Base-by-base conservation (phyloP, 2,329 filamentous ascomycete genomes). In the Trichoderma koningiopsis region DNA sequence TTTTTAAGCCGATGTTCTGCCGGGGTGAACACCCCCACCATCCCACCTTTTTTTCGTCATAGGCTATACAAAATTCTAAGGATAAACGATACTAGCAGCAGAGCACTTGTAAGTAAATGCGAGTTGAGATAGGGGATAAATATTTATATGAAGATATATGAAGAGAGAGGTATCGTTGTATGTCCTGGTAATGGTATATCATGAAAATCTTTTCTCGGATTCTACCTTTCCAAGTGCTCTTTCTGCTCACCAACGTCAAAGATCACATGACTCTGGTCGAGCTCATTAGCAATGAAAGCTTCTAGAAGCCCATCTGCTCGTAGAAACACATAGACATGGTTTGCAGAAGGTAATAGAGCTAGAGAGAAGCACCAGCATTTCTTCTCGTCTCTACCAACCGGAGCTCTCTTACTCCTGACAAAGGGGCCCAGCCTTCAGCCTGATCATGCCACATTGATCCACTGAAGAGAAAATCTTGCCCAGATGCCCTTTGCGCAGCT, bases 401-500 rank as follows among this genome's bases (percentile, higher is more conserved):
- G 5, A 37, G 19, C 24, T 35, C 40, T 49, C 8, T 68, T 13
- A 35, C 57, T 49, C 64, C 16, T 29, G 47, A 22, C 10, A 19
- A 16, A 68, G 6, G 24, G 29, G n/a, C n/a, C 27, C 27, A 19
- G 53, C 19, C 55, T 47, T 31, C 27, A 29, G 58, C 57, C 65
- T 59, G 57, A 72, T 53, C 68, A 77, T 78, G 76, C 71, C 37
- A 71, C 68, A 71, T 73, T 77, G 74, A 77, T 49, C 62, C 33
- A 53, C 24, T 13, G 62, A 52, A 24, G 55, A 58, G 16, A 37
- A 60, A 64, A 55, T 63, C 61, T 62, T 49, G 70, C 31, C 72
- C 75, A 75, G 33, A 89, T 89, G 87, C 86, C 87, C 61, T 89
- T 89, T 76, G 87, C 85, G 70, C 92, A 97, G 82, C 89, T 97